A percentile compares a stretch with the other conserved stretches of the same genome.
phyloP scores from a whole-genome alignment of 2,329 filamentous ascomycete genomes.

The Stylonectria norvegica region DNA sequence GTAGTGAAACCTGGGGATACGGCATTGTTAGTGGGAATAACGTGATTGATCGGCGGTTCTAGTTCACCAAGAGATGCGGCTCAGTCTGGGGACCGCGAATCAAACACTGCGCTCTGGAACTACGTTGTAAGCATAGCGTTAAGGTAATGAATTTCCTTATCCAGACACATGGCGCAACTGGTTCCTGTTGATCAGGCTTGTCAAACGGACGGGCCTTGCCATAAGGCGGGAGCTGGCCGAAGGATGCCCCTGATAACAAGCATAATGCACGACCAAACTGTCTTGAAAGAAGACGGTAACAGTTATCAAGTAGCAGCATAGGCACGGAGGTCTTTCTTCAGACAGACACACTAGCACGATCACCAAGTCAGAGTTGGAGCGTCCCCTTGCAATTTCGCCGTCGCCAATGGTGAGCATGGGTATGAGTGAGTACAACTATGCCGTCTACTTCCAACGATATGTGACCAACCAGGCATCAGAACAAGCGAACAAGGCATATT shows the following conservation, averaged over 20 bases:
- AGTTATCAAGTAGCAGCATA: no score
- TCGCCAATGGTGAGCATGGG: no score
- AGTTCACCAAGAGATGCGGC: constrained; percentile 12
- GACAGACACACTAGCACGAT: not conserved
- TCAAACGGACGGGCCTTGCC: not conserved
- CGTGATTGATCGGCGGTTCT: constrained; percentile 19
- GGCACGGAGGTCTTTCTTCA: not conserved
- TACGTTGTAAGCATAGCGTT: constrained; percentile 18
- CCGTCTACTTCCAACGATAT: not conserved
- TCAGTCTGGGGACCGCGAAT: constrained; percentile 9
- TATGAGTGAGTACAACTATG: no score
- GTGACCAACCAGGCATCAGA: constrained; percentile 4
- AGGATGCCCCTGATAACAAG: not conserved
- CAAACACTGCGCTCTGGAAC: constrained; percentile 8
- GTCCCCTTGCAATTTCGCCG: no score
- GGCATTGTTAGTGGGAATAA: constrained; percentile 17
- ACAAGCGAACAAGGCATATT: constrained; percentile 18
- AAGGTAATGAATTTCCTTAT: constrained; percentile 14
- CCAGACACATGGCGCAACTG: not conserved
- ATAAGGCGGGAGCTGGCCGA: not conserved
- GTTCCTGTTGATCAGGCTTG: constrained; percentile 11
- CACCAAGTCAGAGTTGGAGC: not conserved
- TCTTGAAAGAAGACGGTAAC: no score
- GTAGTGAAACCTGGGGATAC: constrained; percentile 18
- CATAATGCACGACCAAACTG: no score